phyloP scores from a whole-genome alignment of 805 yeast genomes.

The Candida saitoana region DNA sequence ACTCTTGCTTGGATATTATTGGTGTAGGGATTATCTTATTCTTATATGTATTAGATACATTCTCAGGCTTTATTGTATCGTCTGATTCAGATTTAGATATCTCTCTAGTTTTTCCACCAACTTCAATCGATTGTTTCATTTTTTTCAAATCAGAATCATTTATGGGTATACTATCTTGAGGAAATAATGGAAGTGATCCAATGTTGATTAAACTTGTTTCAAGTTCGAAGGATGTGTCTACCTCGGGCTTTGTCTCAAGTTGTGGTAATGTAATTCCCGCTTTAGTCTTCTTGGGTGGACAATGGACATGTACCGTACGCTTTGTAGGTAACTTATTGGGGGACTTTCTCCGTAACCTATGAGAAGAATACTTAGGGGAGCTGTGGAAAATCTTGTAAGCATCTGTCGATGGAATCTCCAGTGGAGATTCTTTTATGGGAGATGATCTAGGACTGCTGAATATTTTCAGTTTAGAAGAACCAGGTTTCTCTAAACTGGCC shows the following conservation, averaged over 20 bases:
- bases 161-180: not conserved
- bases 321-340: not conserved
- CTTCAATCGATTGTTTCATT: not conserved
- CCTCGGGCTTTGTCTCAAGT: not conserved
- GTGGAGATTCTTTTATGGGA: not conserved
- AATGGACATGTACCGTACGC: not conserved
- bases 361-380: too few relatives aligned
- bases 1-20: constrained; percentile 24
- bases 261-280: not conserved
- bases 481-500: not conserved
- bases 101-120: not conserved
- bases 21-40: constrained; percentile 18
- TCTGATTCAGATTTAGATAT: not conserved
- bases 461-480: not conserved
- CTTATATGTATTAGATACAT: constrained; percentile 9
- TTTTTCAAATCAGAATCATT: not conserved
- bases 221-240: not conserved
- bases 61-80: not conserved
- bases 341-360: too few relatives aligned
- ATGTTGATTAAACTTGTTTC: not conserved
- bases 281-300: not conserved
- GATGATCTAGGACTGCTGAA: not conserved
- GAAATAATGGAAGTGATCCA: not conserved
- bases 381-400: too few relatives aligned
- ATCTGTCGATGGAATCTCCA: not conserved